These are phyloP conservation scores for Fusarium liriodendri DNA, from an alignment of 2,329 filamentous ascomycete genomes.

Conservation along the genomic window DNA sequence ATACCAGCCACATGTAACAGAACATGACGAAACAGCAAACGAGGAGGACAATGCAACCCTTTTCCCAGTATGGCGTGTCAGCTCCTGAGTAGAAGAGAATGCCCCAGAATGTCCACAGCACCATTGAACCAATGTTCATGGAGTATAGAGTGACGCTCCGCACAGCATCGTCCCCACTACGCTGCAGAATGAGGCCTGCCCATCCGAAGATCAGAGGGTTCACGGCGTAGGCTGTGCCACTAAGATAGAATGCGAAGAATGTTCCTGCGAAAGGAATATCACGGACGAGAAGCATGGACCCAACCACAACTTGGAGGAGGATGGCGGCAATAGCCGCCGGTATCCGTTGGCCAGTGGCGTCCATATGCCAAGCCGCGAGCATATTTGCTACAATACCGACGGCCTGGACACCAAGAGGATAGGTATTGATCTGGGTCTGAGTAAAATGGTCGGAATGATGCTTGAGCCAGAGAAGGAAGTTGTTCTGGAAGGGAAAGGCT, in stretches of 20 bases:
- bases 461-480: constrained; percentile 43
- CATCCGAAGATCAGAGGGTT: constrained; percentile 44
- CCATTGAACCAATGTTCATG: constrained; percentile 54
- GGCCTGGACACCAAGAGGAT: constrained; percentile 40
- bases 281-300: constrained; percentile 36
- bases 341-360: constrained; percentile 24
- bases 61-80: constrained; percentile 56
- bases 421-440: constrained; percentile 42
- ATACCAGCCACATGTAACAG: constrained; percentile 31
- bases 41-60: constrained; percentile 42
- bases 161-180: constrained; percentile 51
- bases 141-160: constrained; percentile 53
- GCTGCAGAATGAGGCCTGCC: constrained; percentile 39
- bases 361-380: constrained; percentile 36
- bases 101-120: constrained; percentile 59
- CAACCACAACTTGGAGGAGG: constrained; percentile 29
- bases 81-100: constrained; percentile 55
- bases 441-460: constrained; percentile 29
- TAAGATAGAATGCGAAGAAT: constrained; percentile 40
- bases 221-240: constrained; percentile 39
- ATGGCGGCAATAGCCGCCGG: constrained; percentile 29
- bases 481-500: constrained; percentile 38
- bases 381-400: constrained; percentile 42
- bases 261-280: constrained; percentile 29
- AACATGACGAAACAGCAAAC: constrained; percentile 28